Base-by-base conservation (phyloP, 345 rosid species). In the Melastoma malabathricum region DNA sequence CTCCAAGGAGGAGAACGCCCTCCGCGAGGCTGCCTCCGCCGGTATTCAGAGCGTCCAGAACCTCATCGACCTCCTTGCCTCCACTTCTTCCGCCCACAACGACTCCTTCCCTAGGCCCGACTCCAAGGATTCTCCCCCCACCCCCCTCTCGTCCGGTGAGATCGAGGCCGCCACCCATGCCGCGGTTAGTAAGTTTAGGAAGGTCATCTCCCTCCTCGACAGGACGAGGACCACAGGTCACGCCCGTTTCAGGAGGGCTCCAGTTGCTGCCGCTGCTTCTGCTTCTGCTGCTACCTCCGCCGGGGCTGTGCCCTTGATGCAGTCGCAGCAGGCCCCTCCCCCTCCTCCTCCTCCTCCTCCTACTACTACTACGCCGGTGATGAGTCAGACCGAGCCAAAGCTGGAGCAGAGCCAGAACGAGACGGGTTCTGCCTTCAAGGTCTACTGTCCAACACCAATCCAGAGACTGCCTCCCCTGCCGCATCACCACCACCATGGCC, bases 1-100 rank as follows among this genome's bases (percentile, higher is more conserved):
- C 41, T 7, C 12, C 41, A 8, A 34, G 12, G 41, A 34, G 41
- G 62, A 63, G 46, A 43, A 49, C 52, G 76, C 74, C 3, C 57
- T 75, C 18, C 71, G 68, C 18, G 80, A 75, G 57, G 76, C 80
- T 12, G 76, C 74, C 1, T 47, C 76, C 0, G 76, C 68, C 48
- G 80, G 80, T 15, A 10, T 75, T 48, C 59, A 71, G 73, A 63
- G 76, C 65, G 68, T 75, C 71, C 74, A 71, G 47, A 69, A 75
- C 54, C 63, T 75, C 46, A 68, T 75, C 55, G 59, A 69, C 15
- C 13, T 71, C 58, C 58, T 75, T 59, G 59, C 72, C 39, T 13
- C 53, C 46, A 15, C 15, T 5, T 16, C 65, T 39, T 25, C 25
- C 13, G 5, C 38, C 58, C 20, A 6, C 44, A 41, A 9, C 46